Percentiles rank a stretch among this genome's conserved stretches.
These are phyloP conservation scores for Colletotrichum plurivorum DNA, from an alignment of 2,329 filamentous ascomycete genomes.

Conservation along the genomic window DNA sequence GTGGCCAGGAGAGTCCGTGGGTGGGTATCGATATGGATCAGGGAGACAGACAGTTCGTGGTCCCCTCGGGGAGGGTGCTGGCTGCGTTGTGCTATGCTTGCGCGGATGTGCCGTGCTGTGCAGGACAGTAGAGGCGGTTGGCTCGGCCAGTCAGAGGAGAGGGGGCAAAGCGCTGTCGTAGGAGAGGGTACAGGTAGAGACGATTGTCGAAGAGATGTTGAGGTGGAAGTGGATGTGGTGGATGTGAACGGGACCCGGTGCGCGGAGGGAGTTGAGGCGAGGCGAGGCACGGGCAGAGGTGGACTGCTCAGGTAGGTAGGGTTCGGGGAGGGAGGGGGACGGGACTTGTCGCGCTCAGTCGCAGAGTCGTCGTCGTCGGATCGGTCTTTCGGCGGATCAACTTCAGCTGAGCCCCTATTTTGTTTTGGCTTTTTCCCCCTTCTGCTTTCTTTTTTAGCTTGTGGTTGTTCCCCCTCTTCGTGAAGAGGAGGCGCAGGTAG, in stretches of 20 bases:
- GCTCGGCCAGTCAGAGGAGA: conserved; percentile 16
- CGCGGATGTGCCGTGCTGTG: conserved; percentile 35
- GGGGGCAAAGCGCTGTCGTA: conserved; percentile 2
- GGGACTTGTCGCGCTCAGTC: conserved; percentile 9
- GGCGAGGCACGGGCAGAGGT: conserved; percentile 2
- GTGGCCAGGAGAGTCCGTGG: conserved; percentile 36
- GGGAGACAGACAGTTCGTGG: conserved; percentile 33
- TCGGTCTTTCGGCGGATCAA: conserved; percentile 25
- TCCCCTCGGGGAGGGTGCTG: conserved; percentile 31
- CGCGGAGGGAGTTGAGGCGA: conserved; percentile 9
- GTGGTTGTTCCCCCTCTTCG: conserved; percentile 20
- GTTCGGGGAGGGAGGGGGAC: conserved; percentile 2
- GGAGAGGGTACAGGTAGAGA: conserved; percentile 6
- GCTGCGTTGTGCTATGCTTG: conserved; percentile 12
- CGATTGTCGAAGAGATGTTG: neutral
- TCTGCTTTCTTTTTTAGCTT: conserved; percentile 12
- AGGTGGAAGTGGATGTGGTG: conserved; percentile 23
- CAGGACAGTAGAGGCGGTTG: conserved; percentile 21
- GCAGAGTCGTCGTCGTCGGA: conserved; percentile 33
- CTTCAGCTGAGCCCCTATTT: conserved; percentile 36
- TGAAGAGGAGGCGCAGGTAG: neutral
- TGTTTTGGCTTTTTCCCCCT: neutral
- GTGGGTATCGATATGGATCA: conserved; percentile 38
- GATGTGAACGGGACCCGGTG: conserved; percentile 2
- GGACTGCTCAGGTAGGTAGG: conserved; percentile 5